Conservation (phyloP, 73 alveolate species). For the Tetrahymena thermophila region DNA sequence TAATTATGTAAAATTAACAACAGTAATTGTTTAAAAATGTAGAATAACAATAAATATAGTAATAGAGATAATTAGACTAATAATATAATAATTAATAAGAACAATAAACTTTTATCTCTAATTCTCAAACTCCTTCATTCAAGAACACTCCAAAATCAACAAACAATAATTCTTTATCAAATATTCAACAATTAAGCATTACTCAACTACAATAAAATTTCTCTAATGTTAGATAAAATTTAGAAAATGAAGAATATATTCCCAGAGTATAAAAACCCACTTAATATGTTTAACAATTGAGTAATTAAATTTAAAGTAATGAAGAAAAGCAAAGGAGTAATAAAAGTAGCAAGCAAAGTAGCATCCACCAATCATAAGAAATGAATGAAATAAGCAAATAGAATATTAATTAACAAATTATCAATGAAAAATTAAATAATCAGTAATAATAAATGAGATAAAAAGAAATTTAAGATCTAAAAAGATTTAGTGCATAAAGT, state of each 20-base stretch:
- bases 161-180: not conserved
- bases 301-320: not conserved
- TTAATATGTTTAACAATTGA: not conserved
- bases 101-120: not conserved
- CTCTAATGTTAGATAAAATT: not conserved
- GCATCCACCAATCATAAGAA: not conserved
- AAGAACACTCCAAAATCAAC: not conserved
- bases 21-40: not conserved
- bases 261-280: not conserved
- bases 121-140: not conserved
- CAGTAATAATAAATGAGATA: not conserved
- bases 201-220: not conserved
- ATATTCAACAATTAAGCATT: not conserved
- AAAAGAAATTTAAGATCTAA: not conserved
- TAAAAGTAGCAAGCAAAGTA: not conserved
- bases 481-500: not conserved
- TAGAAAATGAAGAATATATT: not conserved
- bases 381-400: not conserved
- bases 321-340: not conserved
- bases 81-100: not conserved
- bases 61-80: not conserved
- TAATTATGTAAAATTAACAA: not conserved
- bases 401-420: not conserved
- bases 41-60: not conserved
- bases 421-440: not conserved